Base-by-base conservation (phyloP, 768 basidiomycete genomes). In the Pleurotus platypus region DNA sequence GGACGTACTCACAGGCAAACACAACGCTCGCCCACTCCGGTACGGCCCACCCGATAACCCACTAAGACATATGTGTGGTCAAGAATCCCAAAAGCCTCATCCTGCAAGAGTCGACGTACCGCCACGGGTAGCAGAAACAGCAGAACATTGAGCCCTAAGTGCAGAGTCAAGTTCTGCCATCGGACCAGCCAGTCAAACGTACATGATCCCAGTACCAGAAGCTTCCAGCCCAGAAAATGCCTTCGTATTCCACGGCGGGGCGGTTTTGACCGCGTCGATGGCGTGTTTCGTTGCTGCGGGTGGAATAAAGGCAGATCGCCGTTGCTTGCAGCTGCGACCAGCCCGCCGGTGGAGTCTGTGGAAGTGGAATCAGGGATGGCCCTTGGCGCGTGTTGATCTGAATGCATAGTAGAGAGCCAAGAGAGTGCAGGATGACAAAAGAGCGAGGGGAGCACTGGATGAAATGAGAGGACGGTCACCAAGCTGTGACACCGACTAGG, bases 131-230 rank as follows among this genome's bases (percentile, higher is more conserved):
- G 78, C 51, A 86, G 72, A 15, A 87, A 57, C 6, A 91, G 70
- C 24, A 90, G 72, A 56, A 88, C 26, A 61, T 92, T 91, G 39
- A 92, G 66, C 87, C 88, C 89, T 91, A 55, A 7, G 50, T 16
- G 46, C 18, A 49, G 47, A 13, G 46, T 47, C 12, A 22, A 22
- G 8, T 18, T n/a, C 18, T 11, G 13, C 50, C 40, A 15, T 9
- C 3, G 6, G 46, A 15, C 4, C n/a, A n/a, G n/a, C 20, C 53
- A 26, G 35, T 61, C 15, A 35, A 35, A 66, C 83, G 59, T 61
- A 86, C 85, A 87, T 47, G 86, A 86, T 50, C 79, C 79, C 55
- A 78, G 70, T 47, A 86, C 57, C 40, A 85, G 74, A 24, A 76
- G 60, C 59, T 67, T 78, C 82, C 86, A 84, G 15, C 86, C 86